Evolutionary conservation across 306 rosid species (phyloP).

Genomic region (Macrotyloma uniflorum): DNA sequence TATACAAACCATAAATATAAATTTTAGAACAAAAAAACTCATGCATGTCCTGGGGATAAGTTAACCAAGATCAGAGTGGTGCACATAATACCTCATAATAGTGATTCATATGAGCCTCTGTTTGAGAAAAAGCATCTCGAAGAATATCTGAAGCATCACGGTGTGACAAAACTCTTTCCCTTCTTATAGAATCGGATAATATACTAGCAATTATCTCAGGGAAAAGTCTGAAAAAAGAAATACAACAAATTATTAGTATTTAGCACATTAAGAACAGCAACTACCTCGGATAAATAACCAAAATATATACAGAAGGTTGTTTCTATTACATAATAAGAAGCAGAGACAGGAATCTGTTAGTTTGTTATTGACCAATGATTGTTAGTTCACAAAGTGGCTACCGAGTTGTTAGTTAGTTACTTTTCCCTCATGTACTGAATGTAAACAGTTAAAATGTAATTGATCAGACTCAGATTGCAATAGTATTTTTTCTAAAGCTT

Average conservation of each 20-base stretch:
- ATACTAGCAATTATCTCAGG: slow-evolving; percentile 72
- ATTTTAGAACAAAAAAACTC: neutral
- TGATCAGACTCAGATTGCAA: too few relatives aligned
- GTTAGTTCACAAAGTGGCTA: too few relatives aligned
- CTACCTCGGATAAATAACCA: neutral
- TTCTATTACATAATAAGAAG: neutral
- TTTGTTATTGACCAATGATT: too few relatives aligned
- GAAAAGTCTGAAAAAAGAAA: slow-evolving; percentile 65
- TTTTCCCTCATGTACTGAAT: too few relatives aligned
- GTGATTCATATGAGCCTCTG: slow-evolving; percentile 80
- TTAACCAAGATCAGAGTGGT: slow-evolving; percentile 28
- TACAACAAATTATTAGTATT: slow-evolving; percentile 33
- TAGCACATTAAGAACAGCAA: slow-evolving; percentile 29
- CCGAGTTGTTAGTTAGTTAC: too few relatives aligned
- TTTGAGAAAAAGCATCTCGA: slow-evolving; percentile 82
- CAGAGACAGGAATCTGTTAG: too few relatives aligned
- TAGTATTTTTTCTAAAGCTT: too few relatives aligned
- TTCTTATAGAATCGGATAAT: slow-evolving; percentile 74
- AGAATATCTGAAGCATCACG: slow-evolving; percentile 92
- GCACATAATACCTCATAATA: slow-evolving; percentile 72
- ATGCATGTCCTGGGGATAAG: neutral
- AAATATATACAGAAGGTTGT: slow-evolving; percentile 15
- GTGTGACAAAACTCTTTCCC: slow-evolving; percentile 71
- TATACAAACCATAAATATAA: slow-evolving; percentile 26
- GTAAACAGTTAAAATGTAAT: too few relatives aligned